Evolutionary conservation across 1,284 basidiomycete genomes (phyloP).

Genomic region (Ceratobasidium sp.): DNA sequence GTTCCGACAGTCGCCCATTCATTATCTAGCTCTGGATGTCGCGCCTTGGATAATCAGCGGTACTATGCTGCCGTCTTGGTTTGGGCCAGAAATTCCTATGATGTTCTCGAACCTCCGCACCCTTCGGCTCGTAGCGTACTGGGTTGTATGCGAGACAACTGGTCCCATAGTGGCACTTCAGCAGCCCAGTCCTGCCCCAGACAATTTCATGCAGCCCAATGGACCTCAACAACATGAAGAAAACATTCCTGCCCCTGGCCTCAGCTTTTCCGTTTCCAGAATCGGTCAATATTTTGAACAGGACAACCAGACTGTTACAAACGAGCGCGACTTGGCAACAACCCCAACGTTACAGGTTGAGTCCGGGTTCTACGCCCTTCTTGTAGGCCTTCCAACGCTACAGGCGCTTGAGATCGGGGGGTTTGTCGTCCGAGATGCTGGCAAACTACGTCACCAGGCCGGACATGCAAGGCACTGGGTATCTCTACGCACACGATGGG

Average conservation of each 20-base stretch:
- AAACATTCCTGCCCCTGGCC: no score
- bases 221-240: no score
- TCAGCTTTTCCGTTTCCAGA: neutral
- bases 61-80: neutral
- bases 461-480: slow-evolving; percentile 27
- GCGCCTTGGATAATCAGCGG: slow-evolving; percentile 5
- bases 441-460: neutral
- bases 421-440: slow-evolving; percentile 32
- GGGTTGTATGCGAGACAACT: slow-evolving; percentile 29
- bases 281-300: neutral
- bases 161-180: neutral
- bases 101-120: slow-evolving; percentile 24
- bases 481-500: slow-evolving; percentile 25
- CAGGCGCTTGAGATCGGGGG: slow-evolving; percentile 28
- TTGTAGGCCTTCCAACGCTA: slow-evolving; percentile 8
- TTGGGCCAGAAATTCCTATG: neutral
- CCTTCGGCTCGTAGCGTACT: slow-evolving; percentile 35
- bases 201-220: no score
- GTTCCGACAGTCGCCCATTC: slow-evolving; percentile 3
- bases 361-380: slow-evolving; percentile 4
- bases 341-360: slow-evolving; percentile 19
- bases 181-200: neutral
- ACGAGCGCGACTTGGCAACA: neutral
- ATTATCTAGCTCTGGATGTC: slow-evolving; percentile 34
- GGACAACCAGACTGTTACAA: neutral